These are phyloP conservation scores for California macrophylla DNA, from an alignment of 441 rosid genomes.

Conservation along the genomic window DNA sequence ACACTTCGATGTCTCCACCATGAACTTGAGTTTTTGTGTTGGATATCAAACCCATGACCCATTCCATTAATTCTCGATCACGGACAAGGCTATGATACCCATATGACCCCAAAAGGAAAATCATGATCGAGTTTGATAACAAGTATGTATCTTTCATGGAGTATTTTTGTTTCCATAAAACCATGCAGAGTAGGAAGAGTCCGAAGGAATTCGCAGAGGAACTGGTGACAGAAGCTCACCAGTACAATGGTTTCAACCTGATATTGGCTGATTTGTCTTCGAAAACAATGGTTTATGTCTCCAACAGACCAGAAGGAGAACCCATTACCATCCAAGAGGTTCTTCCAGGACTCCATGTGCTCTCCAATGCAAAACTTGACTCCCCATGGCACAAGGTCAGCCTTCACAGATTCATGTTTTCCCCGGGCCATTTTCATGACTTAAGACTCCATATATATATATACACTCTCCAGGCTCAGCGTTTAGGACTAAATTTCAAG, in stretches of 20 bases:
- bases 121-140: not conserved
- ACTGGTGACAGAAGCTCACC: conserved; percentile 35
- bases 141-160: not conserved
- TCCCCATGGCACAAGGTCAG: conserved; percentile 60
- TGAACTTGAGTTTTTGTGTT: no score
- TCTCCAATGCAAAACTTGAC: conserved; percentile 58
- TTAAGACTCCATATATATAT: not conserved
- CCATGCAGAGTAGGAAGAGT: conserved; percentile 37
- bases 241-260: conserved; percentile 62
- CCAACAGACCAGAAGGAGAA: conserved; percentile 57
- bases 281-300: conserved; percentile 45
- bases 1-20: no score
- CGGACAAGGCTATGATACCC: no score
- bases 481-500: conserved; percentile 34
- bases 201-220: conserved; percentile 50
- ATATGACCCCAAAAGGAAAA: not conserved
- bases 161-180: not conserved
- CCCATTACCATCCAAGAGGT: conserved; percentile 37
- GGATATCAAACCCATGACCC: no score
- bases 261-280: conserved; percentile 44
- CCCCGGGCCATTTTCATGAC: not conserved
- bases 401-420: not conserved
- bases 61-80: no score
- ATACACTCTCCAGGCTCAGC: conserved; percentile 29
- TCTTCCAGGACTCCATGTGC: conserved; percentile 58